phyloP scores from a whole-genome alignment of 2,329 filamentous ascomycete species.

The Penicillium sp. region DNA sequence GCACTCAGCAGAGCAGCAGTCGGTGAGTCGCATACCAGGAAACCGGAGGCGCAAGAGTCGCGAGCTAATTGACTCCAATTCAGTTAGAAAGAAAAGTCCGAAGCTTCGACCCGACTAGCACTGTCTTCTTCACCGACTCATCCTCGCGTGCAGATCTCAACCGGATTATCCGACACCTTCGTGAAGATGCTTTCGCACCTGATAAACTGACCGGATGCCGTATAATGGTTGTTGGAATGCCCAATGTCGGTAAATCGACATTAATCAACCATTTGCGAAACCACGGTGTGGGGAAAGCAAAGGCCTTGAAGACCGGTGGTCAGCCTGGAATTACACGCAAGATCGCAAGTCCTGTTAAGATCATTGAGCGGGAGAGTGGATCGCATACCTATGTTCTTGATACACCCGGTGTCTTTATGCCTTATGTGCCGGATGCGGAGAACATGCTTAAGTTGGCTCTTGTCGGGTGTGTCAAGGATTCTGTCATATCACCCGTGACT shows the following conservation, averaged over 20 bases:
- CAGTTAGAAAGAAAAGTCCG: conserved; percentile 36
- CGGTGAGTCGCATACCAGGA: conserved; percentile 32
- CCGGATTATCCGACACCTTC: conserved; percentile 35
- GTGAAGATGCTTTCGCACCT: conserved; percentile 29
- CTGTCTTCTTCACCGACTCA: conserved; percentile 39
- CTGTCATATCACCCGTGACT: conserved; percentile 72
- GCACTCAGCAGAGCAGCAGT: conserved; percentile 38
- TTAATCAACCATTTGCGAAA: conserved; percentile 83
- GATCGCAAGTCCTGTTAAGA: conserved; percentile 78
- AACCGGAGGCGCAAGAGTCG: not conserved
- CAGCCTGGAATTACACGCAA: conserved; percentile 90
- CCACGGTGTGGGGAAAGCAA: conserved; percentile 62
- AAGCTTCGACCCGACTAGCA: conserved; percentile 33
- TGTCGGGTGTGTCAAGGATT: conserved; percentile 87
- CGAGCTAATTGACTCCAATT: not conserved
- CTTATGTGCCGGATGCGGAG: conserved; percentile 80
- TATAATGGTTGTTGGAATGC: conserved; percentile 91
- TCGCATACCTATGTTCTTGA: conserved; percentile 80
- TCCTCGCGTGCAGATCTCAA: conserved; percentile 31
- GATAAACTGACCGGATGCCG: conserved; percentile 73
- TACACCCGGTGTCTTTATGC: conserved; percentile 92
- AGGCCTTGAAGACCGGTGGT: conserved; percentile 78
- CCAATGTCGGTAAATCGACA: conserved; percentile 94
- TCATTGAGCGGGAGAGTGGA: conserved; percentile 59
- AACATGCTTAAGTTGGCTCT: conserved; percentile 95